These are phyloP conservation scores for Articulospora tetracladia DNA, from an alignment of 495 filamentous ascomycete species.

Conservation along the genomic window DNA sequence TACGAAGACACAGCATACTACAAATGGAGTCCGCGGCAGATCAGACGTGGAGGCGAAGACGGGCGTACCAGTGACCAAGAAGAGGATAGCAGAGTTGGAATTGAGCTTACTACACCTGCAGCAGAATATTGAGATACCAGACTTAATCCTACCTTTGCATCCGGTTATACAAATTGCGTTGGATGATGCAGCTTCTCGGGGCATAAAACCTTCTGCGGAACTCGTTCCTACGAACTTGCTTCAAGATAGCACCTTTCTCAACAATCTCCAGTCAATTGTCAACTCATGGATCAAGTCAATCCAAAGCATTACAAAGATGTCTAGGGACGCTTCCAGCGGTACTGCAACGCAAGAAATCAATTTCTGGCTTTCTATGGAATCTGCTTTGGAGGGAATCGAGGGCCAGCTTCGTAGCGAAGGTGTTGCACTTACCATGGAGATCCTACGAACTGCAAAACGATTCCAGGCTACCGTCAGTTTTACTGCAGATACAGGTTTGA, in stretches of 20 bases:
- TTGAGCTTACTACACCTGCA: constrained; percentile 85
- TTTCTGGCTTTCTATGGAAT: constrained; percentile 97
- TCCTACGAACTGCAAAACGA: constrained; percentile 90
- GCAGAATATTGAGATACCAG: constrained; percentile 97
- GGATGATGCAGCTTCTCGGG: constrained; percentile 62
- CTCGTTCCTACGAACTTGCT: constrained; percentile 68
- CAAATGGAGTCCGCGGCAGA: constrained; percentile 60
- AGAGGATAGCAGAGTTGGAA: constrained; percentile 90
- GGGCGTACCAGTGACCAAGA: constrained; percentile 93
- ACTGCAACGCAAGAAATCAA: constrained; percentile 96
- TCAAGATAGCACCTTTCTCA: constrained; percentile 84
- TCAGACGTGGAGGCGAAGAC: constrained; percentile 85
- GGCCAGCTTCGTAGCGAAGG: constrained; percentile 82
- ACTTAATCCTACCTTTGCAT: constrained; percentile 78
- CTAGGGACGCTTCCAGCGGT: constrained; percentile 79
- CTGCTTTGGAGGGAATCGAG: constrained; percentile 84
- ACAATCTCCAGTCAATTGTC: constrained; percentile 87
- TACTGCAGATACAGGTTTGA: constrained; percentile 86
- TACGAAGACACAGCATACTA: constrained; percentile 74
- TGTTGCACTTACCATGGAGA: constrained; percentile 86
- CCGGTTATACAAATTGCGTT: constrained; percentile 81
- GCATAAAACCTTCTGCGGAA: constrained; percentile 66
- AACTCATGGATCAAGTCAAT: constrained; percentile 99
- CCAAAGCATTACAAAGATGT: constrained; percentile 92
- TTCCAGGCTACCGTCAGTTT: constrained; percentile 97